These are phyloP conservation scores for Arachnopeziza araneosa DNA, from an alignment of 2,329 filamentous ascomycete genomes.

Conservation along the genomic window DNA sequence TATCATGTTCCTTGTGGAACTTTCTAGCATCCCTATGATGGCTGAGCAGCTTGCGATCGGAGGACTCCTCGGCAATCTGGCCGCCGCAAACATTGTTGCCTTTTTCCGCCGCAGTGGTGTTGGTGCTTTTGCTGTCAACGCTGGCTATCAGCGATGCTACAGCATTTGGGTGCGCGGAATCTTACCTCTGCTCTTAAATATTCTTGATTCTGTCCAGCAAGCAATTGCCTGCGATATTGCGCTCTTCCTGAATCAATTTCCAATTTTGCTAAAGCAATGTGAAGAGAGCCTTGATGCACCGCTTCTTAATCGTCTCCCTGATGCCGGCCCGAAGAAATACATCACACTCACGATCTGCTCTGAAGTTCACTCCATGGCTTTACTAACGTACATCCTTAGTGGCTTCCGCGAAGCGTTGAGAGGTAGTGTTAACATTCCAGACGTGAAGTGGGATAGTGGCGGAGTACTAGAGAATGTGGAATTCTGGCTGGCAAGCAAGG, in stretches of 20 bases:
- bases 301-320: constrained; percentile 44
- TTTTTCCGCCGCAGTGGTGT: constrained; percentile 66
- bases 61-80: constrained; percentile 72
- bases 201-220: constrained; percentile 74
- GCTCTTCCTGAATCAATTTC: constrained; percentile 85
- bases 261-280: constrained; percentile 67
- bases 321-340: constrained; percentile 45
- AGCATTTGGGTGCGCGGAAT: constrained; percentile 86
- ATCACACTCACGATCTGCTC: constrained; percentile 69
- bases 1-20: constrained; percentile 78
- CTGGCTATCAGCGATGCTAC: constrained; percentile 68
- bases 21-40: constrained; percentile 73
- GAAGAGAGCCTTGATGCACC: constrained; percentile 65
- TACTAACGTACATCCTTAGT: constrained; percentile 68
- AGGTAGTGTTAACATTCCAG: constrained; percentile 67
- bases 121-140: constrained; percentile 71
- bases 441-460: constrained; percentile 68
- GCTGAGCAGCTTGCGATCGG: constrained; percentile 90
- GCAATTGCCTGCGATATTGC: constrained; percentile 80
- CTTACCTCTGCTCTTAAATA: constrained; percentile 81
- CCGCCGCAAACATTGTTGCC: constrained; percentile 71
- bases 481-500: constrained; percentile 67
- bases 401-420: constrained; percentile 52
- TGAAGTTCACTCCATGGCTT: constrained; percentile 72
- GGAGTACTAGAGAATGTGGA: constrained; percentile 77